Evolutionary conservation across 352 stramenopile species (phyloP), one percentile per base, ranked within the genome.

Genomic region (Globisporangium acanthophoron): DNA sequence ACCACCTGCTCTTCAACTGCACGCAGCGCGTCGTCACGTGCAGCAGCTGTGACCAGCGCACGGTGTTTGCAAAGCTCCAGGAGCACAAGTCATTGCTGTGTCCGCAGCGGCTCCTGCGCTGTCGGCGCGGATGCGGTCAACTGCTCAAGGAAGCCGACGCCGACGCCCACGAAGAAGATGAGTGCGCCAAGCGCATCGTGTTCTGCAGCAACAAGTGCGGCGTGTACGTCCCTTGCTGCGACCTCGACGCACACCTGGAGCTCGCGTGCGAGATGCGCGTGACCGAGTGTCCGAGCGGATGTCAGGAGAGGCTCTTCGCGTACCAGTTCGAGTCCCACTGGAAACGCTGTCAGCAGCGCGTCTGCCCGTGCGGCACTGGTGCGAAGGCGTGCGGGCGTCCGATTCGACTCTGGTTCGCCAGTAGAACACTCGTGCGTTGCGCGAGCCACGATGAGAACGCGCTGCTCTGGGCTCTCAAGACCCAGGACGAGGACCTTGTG

Each of bases 1-100:
- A 88, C 43, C 84, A 93, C 56, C 54, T 87, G 49, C 63, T 88
- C 0, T 73, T 77, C 35, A 66, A 73, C 27, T 93, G 84, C 50
- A 44, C 46, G 1, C 70, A 84, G 54, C 70, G 81, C 1, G 18
- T 71, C 2, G 66, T 90, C 15, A 58, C 59, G 5, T 92, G 84
- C 62, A 64, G 70, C 9, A 58, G 74, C 12, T 93, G 84, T 55
- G 68, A 73, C 8, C 63, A 73, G 20, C 47, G 55, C 9, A 58
- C 88, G 9, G 54, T 55, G 0, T 78, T 72, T 57, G 57, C 60
- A 8, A 56, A 67, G 6, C 54, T 91, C 5, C 49, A 62, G 12
- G 52, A 76, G 31, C 84, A 93, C 58, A 70, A 74, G 40, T 12
- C 56, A 24, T 46, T 88, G 2, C 43, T 80, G 18, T 93, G 84